Percentiles rank a stretch among this genome's conserved stretches.
These are phyloP conservation scores for Baeospora myosura DNA, from an alignment of 1,284 basidiomycete genomes.

Conservation along the genomic window DNA sequence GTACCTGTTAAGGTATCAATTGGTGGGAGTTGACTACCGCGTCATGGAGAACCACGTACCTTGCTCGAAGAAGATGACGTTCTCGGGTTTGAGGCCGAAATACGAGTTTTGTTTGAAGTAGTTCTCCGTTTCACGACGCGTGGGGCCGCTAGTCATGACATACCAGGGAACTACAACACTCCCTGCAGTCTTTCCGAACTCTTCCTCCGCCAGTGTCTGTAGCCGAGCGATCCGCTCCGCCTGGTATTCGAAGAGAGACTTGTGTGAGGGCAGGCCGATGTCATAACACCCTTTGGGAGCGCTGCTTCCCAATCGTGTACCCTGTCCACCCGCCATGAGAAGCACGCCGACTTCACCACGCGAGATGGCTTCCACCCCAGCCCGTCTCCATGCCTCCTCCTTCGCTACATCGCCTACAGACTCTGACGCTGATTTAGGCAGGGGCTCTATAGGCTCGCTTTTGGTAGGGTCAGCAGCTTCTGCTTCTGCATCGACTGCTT, in stretches of 20 bases:
- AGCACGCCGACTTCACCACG: slow-evolving; percentile 85
- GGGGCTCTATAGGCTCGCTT: slow-evolving; percentile 58
- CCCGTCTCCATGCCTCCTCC: slow-evolving; percentile 61
- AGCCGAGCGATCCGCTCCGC: slow-evolving; percentile 88
- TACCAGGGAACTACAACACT: slow-evolving; percentile 87
- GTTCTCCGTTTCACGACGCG: slow-evolving; percentile 76
- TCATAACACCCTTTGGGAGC: slow-evolving; percentile 98
- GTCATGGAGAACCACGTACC: slow-evolving; percentile 44
- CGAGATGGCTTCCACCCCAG: slow-evolving; percentile 78
- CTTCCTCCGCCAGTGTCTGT: slow-evolving; percentile 66
- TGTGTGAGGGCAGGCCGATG: slow-evolving; percentile 88
- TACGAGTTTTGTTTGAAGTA: slow-evolving; percentile 78
- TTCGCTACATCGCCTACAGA: slow-evolving; percentile 51
- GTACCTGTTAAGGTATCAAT: slow-evolving; percentile 55
- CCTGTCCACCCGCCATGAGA: slow-evolving; percentile 97
- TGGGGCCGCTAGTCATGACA: slow-evolving; percentile 98
- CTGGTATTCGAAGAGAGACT: slow-evolving; percentile 94
- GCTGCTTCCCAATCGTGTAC: slow-evolving; percentile 86
- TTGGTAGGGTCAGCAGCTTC: slow-evolving; percentile 33
- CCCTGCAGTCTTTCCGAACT: slow-evolving; percentile 43
- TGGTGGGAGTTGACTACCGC: slow-evolving; percentile 2
- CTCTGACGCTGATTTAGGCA: slow-evolving; percentile 70
- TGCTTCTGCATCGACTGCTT: slow-evolving; percentile 68
- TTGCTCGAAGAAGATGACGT: slow-evolving; percentile 96
- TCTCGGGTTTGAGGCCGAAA: slow-evolving; percentile 78